Percentiles rank a stretch among this genome's conserved stretches.
Evolutionary conservation across 106 monocot species (phyloP).

Genomic region (Phalaenopsis aphrodite): DNA sequence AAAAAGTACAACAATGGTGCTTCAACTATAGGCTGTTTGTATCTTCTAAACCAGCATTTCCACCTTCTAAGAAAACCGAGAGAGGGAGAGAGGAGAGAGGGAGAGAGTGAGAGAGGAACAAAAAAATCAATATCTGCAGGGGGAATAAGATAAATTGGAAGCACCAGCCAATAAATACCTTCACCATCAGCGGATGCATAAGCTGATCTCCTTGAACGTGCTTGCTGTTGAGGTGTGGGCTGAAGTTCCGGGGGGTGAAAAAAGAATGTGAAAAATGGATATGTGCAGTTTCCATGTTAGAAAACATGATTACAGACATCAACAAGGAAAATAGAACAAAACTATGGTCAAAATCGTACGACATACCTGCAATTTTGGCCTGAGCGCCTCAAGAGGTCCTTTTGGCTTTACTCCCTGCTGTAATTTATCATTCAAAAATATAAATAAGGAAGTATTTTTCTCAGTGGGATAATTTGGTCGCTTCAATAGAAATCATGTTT

Average conservation of each 20-base stretch:
- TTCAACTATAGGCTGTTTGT: constrained; percentile 10
- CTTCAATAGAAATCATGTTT: no score
- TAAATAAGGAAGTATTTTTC: not conserved
- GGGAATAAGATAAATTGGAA: not conserved
- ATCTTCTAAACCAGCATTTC: constrained; percentile 34
- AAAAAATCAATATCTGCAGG: not conserved
- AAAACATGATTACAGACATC: no score
- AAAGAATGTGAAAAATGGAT: not conserved
- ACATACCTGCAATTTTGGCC: constrained; percentile 86
- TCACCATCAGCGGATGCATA: constrained; percentile 71
- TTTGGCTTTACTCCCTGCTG: constrained; percentile 98
- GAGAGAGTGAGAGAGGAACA: not conserved
- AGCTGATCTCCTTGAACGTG: constrained; percentile 53
- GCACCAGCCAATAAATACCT: constrained; percentile 27
- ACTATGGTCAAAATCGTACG: not conserved
- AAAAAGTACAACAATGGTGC: not conserved
- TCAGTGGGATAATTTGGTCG: no score
- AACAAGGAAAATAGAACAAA: no score
- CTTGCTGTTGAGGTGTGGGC: constrained; percentile 81
- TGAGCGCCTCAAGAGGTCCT: constrained; percentile 83
- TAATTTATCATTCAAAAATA: constrained; percentile 3
- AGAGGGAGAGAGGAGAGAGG: no score
- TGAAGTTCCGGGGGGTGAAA: constrained; percentile 1
- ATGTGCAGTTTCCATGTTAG: no score
- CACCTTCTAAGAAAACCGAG: constrained; percentile 29